Conservation (phyloP, 2,329 filamentous ascomycete genomes). For the Claviceps sp. region DNA sequence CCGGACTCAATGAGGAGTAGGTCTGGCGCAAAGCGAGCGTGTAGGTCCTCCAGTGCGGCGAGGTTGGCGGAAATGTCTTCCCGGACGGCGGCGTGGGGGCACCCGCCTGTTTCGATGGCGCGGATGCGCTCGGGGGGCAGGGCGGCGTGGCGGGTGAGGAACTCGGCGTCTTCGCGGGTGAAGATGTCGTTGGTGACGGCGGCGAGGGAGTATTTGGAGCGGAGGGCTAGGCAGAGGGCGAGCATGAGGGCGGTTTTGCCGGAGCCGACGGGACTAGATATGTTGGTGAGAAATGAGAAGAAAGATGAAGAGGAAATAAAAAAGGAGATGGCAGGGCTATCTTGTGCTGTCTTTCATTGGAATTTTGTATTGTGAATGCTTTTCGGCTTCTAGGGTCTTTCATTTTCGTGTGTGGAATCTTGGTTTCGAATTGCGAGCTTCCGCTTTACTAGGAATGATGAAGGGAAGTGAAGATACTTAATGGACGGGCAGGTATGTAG, state of each 20-base stretch:
- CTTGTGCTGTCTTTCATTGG: too few relatives aligned
- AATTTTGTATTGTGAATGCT: too few relatives aligned
- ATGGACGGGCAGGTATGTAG: too few relatives aligned
- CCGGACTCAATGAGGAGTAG: constrained; percentile 89
- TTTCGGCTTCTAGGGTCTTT: too few relatives aligned
- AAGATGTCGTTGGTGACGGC: constrained; percentile 99
- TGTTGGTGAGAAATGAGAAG: neutral
- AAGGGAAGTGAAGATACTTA: too few relatives aligned
- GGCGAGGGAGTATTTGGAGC: constrained; percentile 71
- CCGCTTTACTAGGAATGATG: too few relatives aligned
- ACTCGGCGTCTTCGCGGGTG: constrained; percentile 95
- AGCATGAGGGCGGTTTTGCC: constrained; percentile 98
- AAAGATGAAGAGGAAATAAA: neutral
- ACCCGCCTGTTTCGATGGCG: constrained; percentile 95
- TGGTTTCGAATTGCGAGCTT: too few relatives aligned
- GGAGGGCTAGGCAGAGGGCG: constrained; percentile 73
- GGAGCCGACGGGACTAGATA: constrained; percentile 72
- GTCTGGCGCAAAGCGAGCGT: constrained; percentile 65
- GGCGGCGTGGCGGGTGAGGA: constrained; percentile 76
- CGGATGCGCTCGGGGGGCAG: constrained; percentile 74
- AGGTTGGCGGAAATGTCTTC: constrained; percentile 95
- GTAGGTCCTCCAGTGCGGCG: constrained; percentile 78
- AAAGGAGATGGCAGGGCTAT: too few relatives aligned
- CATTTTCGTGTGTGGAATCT: too few relatives aligned
- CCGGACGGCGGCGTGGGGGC: constrained; percentile 90